A percentile compares a stretch with the other conserved stretches of the same genome.
These are phyloP conservation scores for Phanerochaete carnosa DNA, from an alignment of 768 basidiomycete genomes.

Conservation along the genomic window DNA sequence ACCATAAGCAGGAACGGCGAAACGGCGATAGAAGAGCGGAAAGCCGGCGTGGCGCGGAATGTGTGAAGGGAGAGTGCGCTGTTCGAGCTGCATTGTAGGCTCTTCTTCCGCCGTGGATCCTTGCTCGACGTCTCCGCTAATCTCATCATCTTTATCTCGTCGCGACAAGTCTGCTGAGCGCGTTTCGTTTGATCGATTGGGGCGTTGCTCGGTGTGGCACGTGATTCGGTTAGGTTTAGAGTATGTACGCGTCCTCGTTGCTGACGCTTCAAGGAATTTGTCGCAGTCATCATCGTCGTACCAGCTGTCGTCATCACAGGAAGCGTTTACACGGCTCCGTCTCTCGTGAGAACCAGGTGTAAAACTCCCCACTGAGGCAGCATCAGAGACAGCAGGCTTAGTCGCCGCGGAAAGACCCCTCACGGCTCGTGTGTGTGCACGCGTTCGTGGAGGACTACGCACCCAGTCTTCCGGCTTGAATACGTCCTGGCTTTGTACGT, in stretches of 20 bases:
- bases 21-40: slow-evolving; percentile 66
- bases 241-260: too few species aligned
- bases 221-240: too few species aligned
- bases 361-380: too few species aligned
- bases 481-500: background rate
- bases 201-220: too few species aligned
- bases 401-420: background rate
- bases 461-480: background rate
- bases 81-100: slow-evolving; percentile 24
- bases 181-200: too few species aligned
- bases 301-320: background rate
- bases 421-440: background rate
- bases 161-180: too few species aligned
- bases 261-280: background rate
- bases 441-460: background rate
- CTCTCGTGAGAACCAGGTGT: too few species aligned
- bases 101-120: too few species aligned
- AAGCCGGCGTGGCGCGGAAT: slow-evolving; percentile 48
- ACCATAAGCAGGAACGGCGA: slow-evolving; percentile 56
- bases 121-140: too few species aligned
- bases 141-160: too few species aligned
- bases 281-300: background rate
- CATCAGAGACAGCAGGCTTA: background rate
- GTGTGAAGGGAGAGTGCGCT: slow-evolving; percentile 49
- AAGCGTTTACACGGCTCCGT: too few species aligned